These are phyloP conservation scores for Ogataea nitratoaversa DNA, from an alignment of 805 yeast genomes.

Conservation along the genomic window DNA sequence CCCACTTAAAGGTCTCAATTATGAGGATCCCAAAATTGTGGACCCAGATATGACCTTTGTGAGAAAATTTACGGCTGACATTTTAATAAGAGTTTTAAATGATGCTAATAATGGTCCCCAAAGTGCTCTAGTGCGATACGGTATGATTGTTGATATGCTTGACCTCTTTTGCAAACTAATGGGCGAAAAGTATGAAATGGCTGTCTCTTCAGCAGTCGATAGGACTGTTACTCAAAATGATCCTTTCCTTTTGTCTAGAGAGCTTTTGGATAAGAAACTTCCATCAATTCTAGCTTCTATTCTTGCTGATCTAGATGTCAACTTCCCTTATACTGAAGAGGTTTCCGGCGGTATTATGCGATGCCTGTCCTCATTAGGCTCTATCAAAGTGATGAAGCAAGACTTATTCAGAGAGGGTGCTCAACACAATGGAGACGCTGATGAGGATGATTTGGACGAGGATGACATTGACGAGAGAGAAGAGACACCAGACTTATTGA, in stretches of 20 bases:
- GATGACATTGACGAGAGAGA: slow-evolving; percentile 56
- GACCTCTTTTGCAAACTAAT: slow-evolving; percentile 43
- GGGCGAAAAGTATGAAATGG: slow-evolving; percentile 35
- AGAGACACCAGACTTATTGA: slow-evolving; percentile 77
- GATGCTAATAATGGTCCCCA: slow-evolving; percentile 40
- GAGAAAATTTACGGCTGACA: slow-evolving; percentile 69
- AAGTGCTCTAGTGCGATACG: slow-evolving; percentile 43
- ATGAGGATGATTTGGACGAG: slow-evolving; percentile 61
- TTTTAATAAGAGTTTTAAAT: slow-evolving; percentile 55
- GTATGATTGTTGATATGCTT: slow-evolving; percentile 50
- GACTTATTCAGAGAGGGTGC: slow-evolving; percentile 47
- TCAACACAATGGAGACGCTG: slow-evolving; percentile 30
- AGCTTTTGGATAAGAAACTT: slow-evolving; percentile 64
- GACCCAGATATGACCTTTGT: slow-evolving; percentile 72
- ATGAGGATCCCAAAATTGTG: slow-evolving; percentile 43
- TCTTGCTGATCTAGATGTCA: slow-evolving; percentile 65
- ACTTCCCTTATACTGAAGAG: slow-evolving; percentile 61
- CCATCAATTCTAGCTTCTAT: slow-evolving; percentile 54
- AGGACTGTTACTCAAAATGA: slow-evolving; percentile 51
- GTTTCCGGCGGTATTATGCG: slow-evolving; percentile 56
- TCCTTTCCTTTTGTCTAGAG: slow-evolving; percentile 56
- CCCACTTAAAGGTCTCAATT: slow-evolving; percentile 44
- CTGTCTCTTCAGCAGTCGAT: slow-evolving; percentile 38
- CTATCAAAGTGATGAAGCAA: slow-evolving; percentile 52
- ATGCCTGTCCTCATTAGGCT: slow-evolving; percentile 54